These are phyloP conservation scores for Ettlia oleoabundans DNA, from an alignment of 139 green algal genomes.

Conservation along the genomic window DNA sequence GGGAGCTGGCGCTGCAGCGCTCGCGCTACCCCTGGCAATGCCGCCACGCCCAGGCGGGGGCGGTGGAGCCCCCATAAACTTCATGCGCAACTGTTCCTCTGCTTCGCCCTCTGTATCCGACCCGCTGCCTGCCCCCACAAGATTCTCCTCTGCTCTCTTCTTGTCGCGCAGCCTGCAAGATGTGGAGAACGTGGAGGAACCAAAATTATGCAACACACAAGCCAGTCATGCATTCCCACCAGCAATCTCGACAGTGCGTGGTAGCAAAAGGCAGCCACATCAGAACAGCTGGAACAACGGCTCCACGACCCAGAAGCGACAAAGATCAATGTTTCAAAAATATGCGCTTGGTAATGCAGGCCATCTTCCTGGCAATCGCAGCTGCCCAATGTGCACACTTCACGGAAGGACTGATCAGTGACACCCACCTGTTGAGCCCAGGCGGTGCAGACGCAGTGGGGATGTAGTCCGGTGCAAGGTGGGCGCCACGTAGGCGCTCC, in stretches of 20 bases:
- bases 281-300: no score
- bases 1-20: not conserved
- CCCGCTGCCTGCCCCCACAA: slow-evolving; percentile 17
- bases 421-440: slow-evolving; percentile 1
- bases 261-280: no score
- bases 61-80: slow-evolving; percentile 53
- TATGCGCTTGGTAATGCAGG: no score
- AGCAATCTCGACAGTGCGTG: no score
- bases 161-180: slow-evolving; percentile 40
- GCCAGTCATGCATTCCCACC: no score
- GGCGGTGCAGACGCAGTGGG: slow-evolving; percentile 35
- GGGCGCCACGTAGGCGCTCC: slow-evolving; percentile 73
- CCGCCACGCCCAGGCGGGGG: not conserved
- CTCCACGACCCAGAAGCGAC: no score
- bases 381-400: no score
- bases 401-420: no score
- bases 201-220: no score
- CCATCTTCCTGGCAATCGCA: no score
- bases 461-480: slow-evolving; percentile 82
- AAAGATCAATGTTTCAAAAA: no score
- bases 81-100: slow-evolving; percentile 66
- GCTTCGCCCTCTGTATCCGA: slow-evolving; percentile 56
- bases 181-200: no score
- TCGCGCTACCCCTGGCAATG: not conserved
- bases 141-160: slow-evolving; percentile 23